Evolutionary conservation across 1,139 yeast genomes (phyloP).

Genomic region (Kodamaea arcana): DNA sequence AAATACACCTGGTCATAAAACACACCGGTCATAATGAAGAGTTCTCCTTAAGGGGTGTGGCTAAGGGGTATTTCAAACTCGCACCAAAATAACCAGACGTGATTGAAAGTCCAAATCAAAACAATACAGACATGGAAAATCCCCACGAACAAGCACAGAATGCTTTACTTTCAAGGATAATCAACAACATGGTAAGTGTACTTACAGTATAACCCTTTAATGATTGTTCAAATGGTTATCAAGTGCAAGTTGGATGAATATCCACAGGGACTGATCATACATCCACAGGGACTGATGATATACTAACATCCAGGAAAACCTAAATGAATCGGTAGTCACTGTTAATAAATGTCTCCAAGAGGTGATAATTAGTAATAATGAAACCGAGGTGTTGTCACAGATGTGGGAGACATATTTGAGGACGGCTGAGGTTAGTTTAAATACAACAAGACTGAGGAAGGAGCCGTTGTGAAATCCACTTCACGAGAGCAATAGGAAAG

Average conservation of each 20-base stretch:
- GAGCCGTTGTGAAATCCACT: slow-evolving; percentile 53
- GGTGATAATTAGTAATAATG: slow-evolving; percentile 62
- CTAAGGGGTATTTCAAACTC: too few species aligned
- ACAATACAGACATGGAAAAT: slow-evolving; percentile 59
- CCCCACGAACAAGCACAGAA: slow-evolving; percentile 88
- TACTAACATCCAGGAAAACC: slow-evolving; percentile 56
- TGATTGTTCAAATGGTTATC: too few species aligned
- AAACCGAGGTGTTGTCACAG: slow-evolving; percentile 68
- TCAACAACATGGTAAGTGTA: slow-evolving; percentile 65
- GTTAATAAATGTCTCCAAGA: slow-evolving; percentile 61
- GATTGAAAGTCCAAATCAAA: too few species aligned
- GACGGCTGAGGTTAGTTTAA: slow-evolving; percentile 67
- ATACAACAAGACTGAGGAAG: slow-evolving; percentile 62
- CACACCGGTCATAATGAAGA: too few species aligned
- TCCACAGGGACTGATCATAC: too few species aligned
- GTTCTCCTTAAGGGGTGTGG: too few species aligned
- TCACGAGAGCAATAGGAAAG: too few species aligned
- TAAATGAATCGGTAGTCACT: slow-evolving; percentile 66
- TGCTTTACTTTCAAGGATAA: slow-evolving; percentile 71
- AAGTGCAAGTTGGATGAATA: too few species aligned
- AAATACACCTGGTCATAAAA: too few species aligned
- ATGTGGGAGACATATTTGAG: slow-evolving; percentile 80
- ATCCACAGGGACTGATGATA: too few species aligned
- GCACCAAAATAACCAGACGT: too few species aligned
- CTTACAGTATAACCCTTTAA: too few species aligned